Evolutionary conservation across 2,329 filamentous ascomycete genomes (phyloP).

Genomic region (Fusarium praegraminearum): DNA sequence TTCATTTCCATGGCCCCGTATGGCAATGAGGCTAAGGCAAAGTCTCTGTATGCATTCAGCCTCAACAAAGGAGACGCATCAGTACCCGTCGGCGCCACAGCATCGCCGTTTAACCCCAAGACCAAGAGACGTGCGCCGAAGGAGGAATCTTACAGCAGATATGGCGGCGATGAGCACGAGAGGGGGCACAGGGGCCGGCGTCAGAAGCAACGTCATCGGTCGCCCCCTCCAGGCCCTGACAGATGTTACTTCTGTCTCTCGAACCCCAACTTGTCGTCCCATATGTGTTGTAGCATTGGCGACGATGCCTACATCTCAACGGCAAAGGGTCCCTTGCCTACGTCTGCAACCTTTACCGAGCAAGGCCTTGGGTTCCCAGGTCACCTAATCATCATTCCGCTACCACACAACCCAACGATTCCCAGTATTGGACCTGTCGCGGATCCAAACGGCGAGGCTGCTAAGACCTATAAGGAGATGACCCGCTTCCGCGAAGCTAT

Average conservation of each 20-base stretch:
- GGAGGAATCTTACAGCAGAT: constrained; percentile 67
- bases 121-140: constrained; percentile 68
- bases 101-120: constrained; percentile 74
- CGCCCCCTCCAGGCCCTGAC: constrained; percentile 76
- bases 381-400: constrained; percentile 91
- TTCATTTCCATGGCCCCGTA: constrained; percentile 90
- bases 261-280: constrained; percentile 83
- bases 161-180: constrained; percentile 61
- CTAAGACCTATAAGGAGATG: constrained; percentile 82
- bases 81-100: constrained; percentile 77
- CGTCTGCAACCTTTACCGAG: constrained; percentile 72
- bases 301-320: constrained; percentile 90
- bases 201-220: constrained; percentile 59
- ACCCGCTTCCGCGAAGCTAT: constrained; percentile 79
- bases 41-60: constrained; percentile 82
- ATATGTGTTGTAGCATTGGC: constrained; percentile 91
- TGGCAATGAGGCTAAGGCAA: constrained; percentile 81
- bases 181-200: constrained; percentile 58
- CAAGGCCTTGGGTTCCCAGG: constrained; percentile 79
- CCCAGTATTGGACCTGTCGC: constrained; percentile 69
- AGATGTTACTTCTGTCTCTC: constrained; percentile 97
- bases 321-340: constrained; percentile 89
- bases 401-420: constrained; percentile 83
- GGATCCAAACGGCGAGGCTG: constrained; percentile 65
- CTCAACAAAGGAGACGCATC: constrained; percentile 74